phyloP scores from a whole-genome alignment of 257 asterid species.

The Ocimum tenuiflorum region DNA sequence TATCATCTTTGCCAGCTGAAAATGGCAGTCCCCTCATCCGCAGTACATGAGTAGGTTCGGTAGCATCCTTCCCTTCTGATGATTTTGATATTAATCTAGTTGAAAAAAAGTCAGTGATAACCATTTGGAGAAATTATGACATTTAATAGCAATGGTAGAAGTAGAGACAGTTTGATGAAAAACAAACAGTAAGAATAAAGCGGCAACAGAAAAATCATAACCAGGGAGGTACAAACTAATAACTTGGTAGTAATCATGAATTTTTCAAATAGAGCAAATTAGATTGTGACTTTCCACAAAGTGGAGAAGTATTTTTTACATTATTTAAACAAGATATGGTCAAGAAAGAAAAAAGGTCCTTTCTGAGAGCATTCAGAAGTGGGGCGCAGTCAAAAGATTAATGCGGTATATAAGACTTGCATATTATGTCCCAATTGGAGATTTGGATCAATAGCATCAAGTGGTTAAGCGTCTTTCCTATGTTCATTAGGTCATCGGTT shows the following conservation, averaged over 20 bases:
- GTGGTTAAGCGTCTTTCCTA: too few relatives aligned
- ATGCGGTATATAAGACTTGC: too few relatives aligned
- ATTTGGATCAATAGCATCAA: too few relatives aligned
- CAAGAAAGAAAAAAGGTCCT: too few relatives aligned
- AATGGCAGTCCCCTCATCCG: conserved; percentile 65
- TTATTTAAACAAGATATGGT: too few relatives aligned
- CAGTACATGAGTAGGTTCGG: conserved; percentile 52
- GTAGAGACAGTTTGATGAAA: neutral
- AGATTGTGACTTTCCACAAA: too few relatives aligned
- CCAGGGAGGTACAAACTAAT: neutral
- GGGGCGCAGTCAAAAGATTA: too few relatives aligned
- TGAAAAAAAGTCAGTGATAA: neutral
- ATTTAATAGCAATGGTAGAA: neutral
- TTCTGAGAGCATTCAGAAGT: too few relatives aligned
- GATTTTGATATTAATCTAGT: conserved; percentile 54
- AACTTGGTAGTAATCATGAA: neutral
- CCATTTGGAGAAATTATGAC: neutral
- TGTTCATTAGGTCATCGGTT: too few relatives aligned
- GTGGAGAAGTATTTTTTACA: too few relatives aligned
- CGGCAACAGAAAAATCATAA: too few relatives aligned
- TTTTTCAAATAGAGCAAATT: neutral
- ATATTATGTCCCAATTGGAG: too few relatives aligned
- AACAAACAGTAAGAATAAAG: neutral
- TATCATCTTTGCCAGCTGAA: conserved; percentile 83
- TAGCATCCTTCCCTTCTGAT: conserved; percentile 47